phyloP scores from a whole-genome alignment of 202 grass and related monocot genomes.

The Miscanthus sacchariflorus region DNA sequence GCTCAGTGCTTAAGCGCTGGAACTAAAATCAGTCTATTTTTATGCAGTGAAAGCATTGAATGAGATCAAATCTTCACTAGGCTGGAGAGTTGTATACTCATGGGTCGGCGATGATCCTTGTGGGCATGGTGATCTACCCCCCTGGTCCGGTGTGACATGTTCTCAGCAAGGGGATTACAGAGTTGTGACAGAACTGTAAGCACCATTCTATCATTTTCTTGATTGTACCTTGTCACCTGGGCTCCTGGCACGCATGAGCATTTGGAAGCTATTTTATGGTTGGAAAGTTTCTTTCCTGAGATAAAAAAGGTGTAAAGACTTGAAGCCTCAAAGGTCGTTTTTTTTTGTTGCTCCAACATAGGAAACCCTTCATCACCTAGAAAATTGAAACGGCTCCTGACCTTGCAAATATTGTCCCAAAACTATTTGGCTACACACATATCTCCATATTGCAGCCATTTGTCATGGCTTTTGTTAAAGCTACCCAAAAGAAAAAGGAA shows the following conservation, averaged over 20 bases:
- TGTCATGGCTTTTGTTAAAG: neutral
- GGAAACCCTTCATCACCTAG: neutral
- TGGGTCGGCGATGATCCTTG: constrained; percentile 98
- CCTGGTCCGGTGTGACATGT: constrained; percentile 98
- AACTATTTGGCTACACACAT: constrained; percentile 5
- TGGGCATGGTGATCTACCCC: constrained; percentile 83
- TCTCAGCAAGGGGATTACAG: constrained; percentile 95
- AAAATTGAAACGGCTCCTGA: neutral
- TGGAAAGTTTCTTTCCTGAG: neutral
- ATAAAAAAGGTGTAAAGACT: neutral
- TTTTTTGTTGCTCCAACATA: neutral
- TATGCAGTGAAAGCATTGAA: constrained; percentile 95
- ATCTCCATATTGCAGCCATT: neutral
- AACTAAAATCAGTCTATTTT: constrained; percentile 37
- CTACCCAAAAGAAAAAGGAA: neutral
- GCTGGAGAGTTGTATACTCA: constrained; percentile 97
- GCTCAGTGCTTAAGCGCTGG: neutral
- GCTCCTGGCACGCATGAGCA: neutral
- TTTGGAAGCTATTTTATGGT: constrained; percentile 3
- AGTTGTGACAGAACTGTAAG: constrained; percentile 98
- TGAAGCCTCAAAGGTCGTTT: neutral
- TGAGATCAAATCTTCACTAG: constrained; percentile 92
- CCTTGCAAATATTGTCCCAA: neutral
- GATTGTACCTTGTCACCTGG: constrained; percentile 24
- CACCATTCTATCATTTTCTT: constrained; percentile 32